phyloP scores from a whole-genome alignment of 2,329 filamentous ascomycete species.

The Aaosphaeria pasadenensis region DNA sequence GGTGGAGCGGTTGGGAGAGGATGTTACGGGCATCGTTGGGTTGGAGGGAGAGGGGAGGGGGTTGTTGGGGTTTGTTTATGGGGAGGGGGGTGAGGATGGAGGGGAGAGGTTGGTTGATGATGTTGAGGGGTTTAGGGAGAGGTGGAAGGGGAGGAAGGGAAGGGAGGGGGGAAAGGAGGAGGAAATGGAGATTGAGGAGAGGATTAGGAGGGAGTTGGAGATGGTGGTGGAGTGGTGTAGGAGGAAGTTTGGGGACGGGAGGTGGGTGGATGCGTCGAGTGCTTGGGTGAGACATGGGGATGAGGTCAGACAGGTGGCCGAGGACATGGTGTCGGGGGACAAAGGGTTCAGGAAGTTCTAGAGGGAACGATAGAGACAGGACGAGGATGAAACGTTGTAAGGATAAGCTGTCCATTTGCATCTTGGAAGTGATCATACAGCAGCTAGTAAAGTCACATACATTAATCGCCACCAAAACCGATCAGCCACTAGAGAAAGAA shows the following conservation, averaged over 20 bases:
- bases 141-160: slow-evolving; percentile 8
- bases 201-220: slow-evolving; percentile 44
- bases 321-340: slow-evolving; percentile 45
- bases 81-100: slow-evolving; percentile 6
- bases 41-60: slow-evolving; percentile 1
- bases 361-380: slow-evolving; percentile 4
- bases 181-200: slow-evolving; percentile 35
- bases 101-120: slow-evolving; percentile 34
- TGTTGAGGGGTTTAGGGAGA: slow-evolving; percentile 19
- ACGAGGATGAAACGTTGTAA: neutral
- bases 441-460: slow-evolving; percentile 11
- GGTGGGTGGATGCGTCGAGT: slow-evolving; percentile 41
- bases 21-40: neutral
- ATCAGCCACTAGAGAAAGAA: too few relatives aligned
- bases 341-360: slow-evolving; percentile 47
- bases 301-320: slow-evolving; percentile 40
- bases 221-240: slow-evolving; percentile 43
- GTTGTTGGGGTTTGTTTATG: slow-evolving; percentile 3
- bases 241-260: slow-evolving; percentile 41
- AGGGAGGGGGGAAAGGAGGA: slow-evolving; percentile 28
- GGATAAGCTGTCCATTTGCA: slow-evolving; percentile 10
- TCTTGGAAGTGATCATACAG: slow-evolving; percentile 23
- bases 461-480: slow-evolving; percentile 7
- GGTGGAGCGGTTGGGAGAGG: slow-evolving; percentile 6
- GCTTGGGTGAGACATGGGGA: slow-evolving; percentile 42